A percentile compares a stretch with the other conserved stretches of the same genome.
phyloP scores from a whole-genome alignment of 495 filamentous ascomycete species.

The Talaromyces trachyspermus region DNA sequence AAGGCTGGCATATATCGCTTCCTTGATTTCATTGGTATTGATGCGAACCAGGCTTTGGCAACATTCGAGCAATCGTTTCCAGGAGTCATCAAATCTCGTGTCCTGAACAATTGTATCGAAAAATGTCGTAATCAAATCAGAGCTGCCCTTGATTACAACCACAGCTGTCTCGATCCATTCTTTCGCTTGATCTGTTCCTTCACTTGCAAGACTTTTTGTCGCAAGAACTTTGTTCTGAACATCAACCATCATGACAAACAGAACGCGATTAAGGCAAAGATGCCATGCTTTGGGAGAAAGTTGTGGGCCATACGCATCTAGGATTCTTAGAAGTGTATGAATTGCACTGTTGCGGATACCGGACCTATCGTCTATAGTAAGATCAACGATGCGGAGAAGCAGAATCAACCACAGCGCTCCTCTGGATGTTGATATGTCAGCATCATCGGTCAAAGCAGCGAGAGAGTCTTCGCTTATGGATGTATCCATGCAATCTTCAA shows the following conservation, averaged over 20 bases:
- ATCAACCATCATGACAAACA: slow-evolving; percentile 64
- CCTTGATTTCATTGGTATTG: slow-evolving; percentile 58
- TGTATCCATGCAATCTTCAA: slow-evolving; percentile 35
- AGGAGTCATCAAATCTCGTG: slow-evolving; percentile 52
- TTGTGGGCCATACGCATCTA: slow-evolving; percentile 81
- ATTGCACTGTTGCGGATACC: slow-evolving; percentile 89
- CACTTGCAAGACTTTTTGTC: slow-evolving; percentile 9
- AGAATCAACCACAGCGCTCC: slow-evolving; percentile 77
- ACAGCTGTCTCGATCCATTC: slow-evolving; percentile 75
- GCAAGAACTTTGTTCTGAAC: slow-evolving; percentile 18
- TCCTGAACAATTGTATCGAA: slow-evolving; percentile 53
- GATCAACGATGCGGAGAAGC: slow-evolving; percentile 65
- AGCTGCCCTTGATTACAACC: slow-evolving; percentile 62
- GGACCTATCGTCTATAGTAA: slow-evolving; percentile 69
- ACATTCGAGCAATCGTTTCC: slow-evolving; percentile 61
- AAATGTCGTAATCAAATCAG: slow-evolving; percentile 60
- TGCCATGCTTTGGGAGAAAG: slow-evolving; percentile 75
- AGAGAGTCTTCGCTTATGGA: slow-evolving; percentile 36
- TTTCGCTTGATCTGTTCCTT: slow-evolving; percentile 26
- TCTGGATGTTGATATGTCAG: slow-evolving; percentile 32
- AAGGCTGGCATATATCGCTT: slow-evolving; percentile 62
- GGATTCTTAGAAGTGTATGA: slow-evolving; percentile 83
- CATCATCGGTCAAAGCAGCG: slow-evolving; percentile 23
- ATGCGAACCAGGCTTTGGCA: slow-evolving; percentile 54
- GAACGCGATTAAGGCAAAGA: slow-evolving; percentile 69